Percentiles rank a stretch among this genome's conserved stretches.
Evolutionary conservation across 148 eudicot species (phyloP).

Genomic region (Rhododendron mucronatum): DNA sequence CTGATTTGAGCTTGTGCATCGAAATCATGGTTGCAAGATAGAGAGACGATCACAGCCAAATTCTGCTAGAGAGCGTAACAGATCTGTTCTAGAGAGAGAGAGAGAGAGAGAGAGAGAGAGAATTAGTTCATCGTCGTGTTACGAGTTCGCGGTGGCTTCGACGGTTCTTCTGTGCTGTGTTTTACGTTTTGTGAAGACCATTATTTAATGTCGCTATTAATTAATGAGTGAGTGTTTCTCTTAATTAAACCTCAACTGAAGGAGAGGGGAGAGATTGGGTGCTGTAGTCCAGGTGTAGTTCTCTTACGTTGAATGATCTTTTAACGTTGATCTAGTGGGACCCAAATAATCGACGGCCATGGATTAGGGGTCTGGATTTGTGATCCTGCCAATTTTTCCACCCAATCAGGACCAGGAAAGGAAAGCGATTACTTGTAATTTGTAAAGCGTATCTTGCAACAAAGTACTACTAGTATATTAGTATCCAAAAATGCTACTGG

Average conservation of each 20-base stretch:
- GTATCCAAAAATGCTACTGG: too few relatives aligned
- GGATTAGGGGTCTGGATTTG: not conserved
- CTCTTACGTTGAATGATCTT: not conserved
- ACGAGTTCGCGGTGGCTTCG: not conserved
- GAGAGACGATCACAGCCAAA: not conserved
- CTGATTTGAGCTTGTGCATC: slow-evolving; percentile 73
- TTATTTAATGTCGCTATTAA: not conserved
- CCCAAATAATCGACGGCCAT: not conserved
- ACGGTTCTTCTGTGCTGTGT: not conserved
- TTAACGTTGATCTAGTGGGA: not conserved
- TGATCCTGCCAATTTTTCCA: not conserved
- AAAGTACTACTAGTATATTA: not conserved
- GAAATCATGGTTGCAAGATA: slow-evolving; percentile 37
- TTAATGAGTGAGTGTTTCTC: not conserved
- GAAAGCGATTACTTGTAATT: not conserved
- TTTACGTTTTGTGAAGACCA: not conserved
- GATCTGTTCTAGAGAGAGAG: not conserved
- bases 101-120: not conserved
- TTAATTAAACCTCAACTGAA: not conserved
- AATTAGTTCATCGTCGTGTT: not conserved
- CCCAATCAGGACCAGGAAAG: not conserved
- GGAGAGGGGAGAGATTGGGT: not conserved
- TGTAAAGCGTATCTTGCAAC: not conserved
- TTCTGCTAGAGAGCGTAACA: not conserved
- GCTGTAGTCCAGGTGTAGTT: not conserved